Evolutionary conservation across 306 rosid genomes (phyloP).

Genomic region (Corylus americana): DNA sequence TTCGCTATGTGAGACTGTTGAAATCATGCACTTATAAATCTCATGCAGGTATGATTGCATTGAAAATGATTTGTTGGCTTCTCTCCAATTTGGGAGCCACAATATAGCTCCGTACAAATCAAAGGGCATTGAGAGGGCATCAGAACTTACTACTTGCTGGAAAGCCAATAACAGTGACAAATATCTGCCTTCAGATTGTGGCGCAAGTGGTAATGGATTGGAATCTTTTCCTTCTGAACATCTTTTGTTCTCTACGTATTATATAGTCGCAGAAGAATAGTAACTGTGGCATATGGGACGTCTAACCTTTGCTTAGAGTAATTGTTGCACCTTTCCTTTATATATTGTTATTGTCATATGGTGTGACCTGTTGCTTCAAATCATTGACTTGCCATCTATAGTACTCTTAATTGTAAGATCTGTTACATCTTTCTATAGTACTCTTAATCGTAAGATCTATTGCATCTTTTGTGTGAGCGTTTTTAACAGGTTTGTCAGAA

Average conservation of each 20-base stretch:
- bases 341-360: neutral
- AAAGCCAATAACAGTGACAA: conserved; percentile 50
- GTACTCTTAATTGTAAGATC: neutral
- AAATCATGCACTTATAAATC: conserved; percentile 21
- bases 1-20: conserved; percentile 18
- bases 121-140: conserved; percentile 88
- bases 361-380: neutral
- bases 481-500: neutral
- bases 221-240: neutral
- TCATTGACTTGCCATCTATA: neutral
- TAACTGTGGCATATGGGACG: neutral
- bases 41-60: conserved; percentile 87
- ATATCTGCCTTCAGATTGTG: conserved; percentile 33
- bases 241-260: neutral
- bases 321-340: neutral
- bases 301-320: neutral
- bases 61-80: conserved; percentile 83
- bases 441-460: neutral
- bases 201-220: conserved; percentile 47
- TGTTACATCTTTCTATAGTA: neutral
- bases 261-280: neutral
- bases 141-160: conserved; percentile 68
- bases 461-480: neutral
- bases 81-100: conserved; percentile 64
- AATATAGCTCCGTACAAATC: conserved; percentile 90